Conservation (phyloP, 2,329 filamentous ascomycete genomes). For the Aspergillus terreus region DNA sequence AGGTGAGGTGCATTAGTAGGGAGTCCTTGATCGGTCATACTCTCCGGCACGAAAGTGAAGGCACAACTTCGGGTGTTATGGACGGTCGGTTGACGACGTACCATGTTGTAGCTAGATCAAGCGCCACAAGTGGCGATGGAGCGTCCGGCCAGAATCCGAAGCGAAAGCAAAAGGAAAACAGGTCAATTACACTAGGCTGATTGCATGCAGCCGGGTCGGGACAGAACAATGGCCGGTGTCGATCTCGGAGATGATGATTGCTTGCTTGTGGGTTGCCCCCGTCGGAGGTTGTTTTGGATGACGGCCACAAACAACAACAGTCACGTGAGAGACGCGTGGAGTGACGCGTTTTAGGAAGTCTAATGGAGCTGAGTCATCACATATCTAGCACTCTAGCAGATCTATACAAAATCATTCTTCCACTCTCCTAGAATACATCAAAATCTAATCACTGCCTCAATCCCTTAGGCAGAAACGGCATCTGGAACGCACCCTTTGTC, state of each 20-base stretch:
- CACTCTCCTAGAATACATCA: neutral
- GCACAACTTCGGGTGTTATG: too few species aligned
- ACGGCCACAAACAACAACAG: neutral
- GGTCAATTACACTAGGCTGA: neutral
- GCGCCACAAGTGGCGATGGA: too few species aligned
- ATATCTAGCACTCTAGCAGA: neutral
- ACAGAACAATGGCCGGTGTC: too few species aligned
- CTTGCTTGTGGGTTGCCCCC: neutral
- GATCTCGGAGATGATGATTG: neutral
- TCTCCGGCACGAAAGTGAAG: too few species aligned
- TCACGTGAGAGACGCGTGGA: neutral
- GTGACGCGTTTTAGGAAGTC: neutral
- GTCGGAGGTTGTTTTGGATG: neutral
- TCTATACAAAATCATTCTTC: neutral
- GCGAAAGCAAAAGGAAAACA: neutral
- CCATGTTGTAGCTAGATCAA: too few species aligned
- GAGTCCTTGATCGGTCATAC: too few species aligned
- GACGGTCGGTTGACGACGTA: too few species aligned
- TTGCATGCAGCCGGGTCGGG: neutral
- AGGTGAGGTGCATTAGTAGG: too few species aligned
- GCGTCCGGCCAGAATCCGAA: neutral
- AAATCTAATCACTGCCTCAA: too few species aligned
- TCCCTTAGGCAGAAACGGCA: too few species aligned
- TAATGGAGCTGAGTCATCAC: neutral
- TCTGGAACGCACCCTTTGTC: too few species aligned